phyloP scores from a whole-genome alignment of 2,329 filamentous ascomycete genomes.

The Talaromyces sp. region DNA sequence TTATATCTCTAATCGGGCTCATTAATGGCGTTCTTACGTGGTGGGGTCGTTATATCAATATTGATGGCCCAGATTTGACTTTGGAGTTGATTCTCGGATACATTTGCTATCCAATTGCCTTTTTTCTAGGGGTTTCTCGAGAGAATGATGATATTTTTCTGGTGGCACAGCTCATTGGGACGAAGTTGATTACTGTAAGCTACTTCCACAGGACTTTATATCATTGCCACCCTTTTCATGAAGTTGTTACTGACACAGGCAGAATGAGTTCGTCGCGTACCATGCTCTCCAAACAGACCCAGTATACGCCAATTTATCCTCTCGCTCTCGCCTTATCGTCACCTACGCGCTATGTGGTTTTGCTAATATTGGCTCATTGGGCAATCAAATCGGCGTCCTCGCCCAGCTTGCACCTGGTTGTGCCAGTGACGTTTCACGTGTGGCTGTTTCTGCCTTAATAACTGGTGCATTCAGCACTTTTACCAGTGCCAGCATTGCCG shows the following conservation, averaged over 20 bases:
- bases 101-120: slow-evolving; percentile 70
- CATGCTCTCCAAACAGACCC: slow-evolving; percentile 43
- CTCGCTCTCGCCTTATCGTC: slow-evolving; percentile 71
- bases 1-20: slow-evolving; percentile 70
- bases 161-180: slow-evolving; percentile 72
- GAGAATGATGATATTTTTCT: slow-evolving; percentile 58
- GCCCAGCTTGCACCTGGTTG: slow-evolving; percentile 72
- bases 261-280: background rate
- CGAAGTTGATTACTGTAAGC: slow-evolving; percentile 51
- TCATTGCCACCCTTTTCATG: background rate
- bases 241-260: background rate
- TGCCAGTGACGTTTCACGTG: slow-evolving; percentile 66
- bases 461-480: slow-evolving; percentile 75
- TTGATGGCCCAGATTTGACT: slow-evolving; percentile 64
- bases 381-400: slow-evolving; percentile 84
- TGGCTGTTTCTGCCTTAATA: slow-evolving; percentile 71
- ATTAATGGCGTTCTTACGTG: slow-evolving; percentile 73
- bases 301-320: slow-evolving; percentile 55
- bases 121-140: slow-evolving; percentile 72
- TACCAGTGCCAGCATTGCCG: slow-evolving; percentile 71
- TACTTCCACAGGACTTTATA: background rate
- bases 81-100: slow-evolving; percentile 73
- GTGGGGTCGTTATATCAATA: slow-evolving; percentile 76
- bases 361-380: slow-evolving; percentile 81
- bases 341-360: slow-evolving; percentile 79